Base-by-base conservation (phyloP, 805 yeast genomes). In the Candida verbasci region DNA sequence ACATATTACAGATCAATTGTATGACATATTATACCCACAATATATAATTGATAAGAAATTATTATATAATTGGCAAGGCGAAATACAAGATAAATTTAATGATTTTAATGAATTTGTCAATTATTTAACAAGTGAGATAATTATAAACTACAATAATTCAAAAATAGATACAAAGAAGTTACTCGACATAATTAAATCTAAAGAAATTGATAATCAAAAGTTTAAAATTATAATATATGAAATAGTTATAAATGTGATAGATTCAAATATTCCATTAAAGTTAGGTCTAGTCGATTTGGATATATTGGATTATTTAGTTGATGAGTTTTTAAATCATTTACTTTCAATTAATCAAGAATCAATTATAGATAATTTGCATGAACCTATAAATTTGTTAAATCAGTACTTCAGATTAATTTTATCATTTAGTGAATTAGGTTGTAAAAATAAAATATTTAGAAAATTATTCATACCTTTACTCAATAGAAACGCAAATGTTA, bases 41-140 rank as follows among this genome's bases (percentile, higher is more conserved):
- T 51, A 46, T 40, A 40, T 44, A 9, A 39, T 65, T 40, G 57
- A 65, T 38, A 43, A 37, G 21, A 56, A 52, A 7, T 41, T 55
- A n/a, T 48, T 66, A 7, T 27, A 34, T 26, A 56, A 59, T 39
- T 66, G 71, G 71, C 64, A 62, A 42, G 40, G 57, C 4, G 70
- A 65, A 24, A 43, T 64, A 24, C 32, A 46, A 5, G 66, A 62
- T 30, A 39, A 40, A 17, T 35, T 52, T 5, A 35, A 45, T 6
- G 58, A 58, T 38, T 41, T 37, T 2, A 38, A 45, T 8, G 35
- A 39, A 10, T 48, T 64, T 25, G 27, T 44, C 5, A 43, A 55
- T 6, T 44, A 53, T 4, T 41, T 60, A 11, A 54, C 52, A 15
- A 57, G 60, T 14, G 53, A 53, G 20, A 42, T 62, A 1, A 35